Evolutionary conservation across 108 stramenopile genomes (phyloP).

Genomic region (Chaetoceros tenuissimus): DNA sequence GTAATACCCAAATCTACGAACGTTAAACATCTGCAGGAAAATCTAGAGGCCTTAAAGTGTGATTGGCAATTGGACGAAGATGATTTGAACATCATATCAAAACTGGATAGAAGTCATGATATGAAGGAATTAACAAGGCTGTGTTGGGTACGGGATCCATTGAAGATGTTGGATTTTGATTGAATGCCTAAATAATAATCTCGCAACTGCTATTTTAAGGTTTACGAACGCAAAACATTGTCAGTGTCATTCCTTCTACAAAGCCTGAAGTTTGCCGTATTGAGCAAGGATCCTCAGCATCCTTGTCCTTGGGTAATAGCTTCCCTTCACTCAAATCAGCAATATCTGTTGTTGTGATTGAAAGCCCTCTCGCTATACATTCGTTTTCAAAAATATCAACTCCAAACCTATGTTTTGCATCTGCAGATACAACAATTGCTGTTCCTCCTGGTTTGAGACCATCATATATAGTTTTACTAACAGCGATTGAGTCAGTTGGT

Average conservation of each 20-base stretch:
- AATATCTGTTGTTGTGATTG: conserved; percentile 22
- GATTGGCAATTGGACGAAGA: conserved; percentile 26
- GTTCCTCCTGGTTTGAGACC: conserved; percentile 40
- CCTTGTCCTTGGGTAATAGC: conserved; percentile 19
- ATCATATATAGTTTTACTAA: conserved; percentile 53
- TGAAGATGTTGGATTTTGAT: conserved; percentile 48
- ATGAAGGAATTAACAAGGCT: conserved; percentile 22
- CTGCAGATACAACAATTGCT: conserved; percentile 59
- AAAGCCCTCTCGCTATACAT: conserved; percentile 38
- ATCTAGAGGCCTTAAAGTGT: conserved; percentile 30
- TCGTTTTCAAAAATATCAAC: conserved; percentile 59
- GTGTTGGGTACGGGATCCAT: conserved; percentile 66
- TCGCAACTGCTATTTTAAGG: background rate
- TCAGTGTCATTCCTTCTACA: conserved; percentile 60
- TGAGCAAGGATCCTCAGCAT: conserved; percentile 10
- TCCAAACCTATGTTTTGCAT: conserved; percentile 75
- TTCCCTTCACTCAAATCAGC: conserved; percentile 38
- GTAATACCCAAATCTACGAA: conserved; percentile 56
- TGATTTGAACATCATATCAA: conserved; percentile 19
- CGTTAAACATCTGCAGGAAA: conserved; percentile 39
- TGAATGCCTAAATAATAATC: conserved; percentile 9
- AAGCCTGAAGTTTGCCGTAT: conserved; percentile 54
- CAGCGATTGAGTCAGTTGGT: conserved; percentile 62
- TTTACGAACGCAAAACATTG: conserved; percentile 37
- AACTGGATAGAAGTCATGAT: conserved; percentile 5